Evolutionary conservation across 225 moss, liverwort and hornwort genomes (phyloP).

Genomic region (Pseudisothecium myosuroides): DNA sequence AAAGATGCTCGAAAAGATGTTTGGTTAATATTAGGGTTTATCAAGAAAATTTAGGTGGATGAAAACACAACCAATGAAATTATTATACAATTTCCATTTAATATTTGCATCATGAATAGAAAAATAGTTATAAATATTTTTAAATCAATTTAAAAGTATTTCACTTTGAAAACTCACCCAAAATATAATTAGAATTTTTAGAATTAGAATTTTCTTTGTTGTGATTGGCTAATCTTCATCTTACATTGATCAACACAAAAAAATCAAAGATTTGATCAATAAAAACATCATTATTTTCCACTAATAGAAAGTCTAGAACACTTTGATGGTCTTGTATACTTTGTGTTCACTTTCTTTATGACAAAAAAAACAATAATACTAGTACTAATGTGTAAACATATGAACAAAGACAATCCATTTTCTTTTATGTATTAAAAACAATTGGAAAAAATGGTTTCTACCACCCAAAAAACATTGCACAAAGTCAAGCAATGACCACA

Average conservation of each 20-base stretch:
- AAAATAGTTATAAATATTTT: not conserved
- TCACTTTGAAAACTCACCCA: not conserved
- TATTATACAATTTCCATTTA: not conserved
- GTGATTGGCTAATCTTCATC: not conserved
- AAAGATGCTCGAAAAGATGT: no score
- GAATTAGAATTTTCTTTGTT: not conserved
- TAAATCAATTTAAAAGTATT: not conserved
- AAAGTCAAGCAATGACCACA: not conserved
- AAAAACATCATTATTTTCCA: no score
- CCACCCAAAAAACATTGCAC: accelerated
- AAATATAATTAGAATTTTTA: accelerated
- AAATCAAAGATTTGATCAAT: not conserved
- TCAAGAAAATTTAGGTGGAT: not conserved
- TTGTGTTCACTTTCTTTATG: not conserved
- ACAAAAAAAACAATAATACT: not conserved
- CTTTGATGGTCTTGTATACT: not conserved
- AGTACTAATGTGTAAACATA: not conserved
- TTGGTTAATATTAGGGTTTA: not conserved
- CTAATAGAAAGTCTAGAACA: not conserved
- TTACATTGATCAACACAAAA: not conserved
- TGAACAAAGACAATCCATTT: not conserved
- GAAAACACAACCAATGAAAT: accelerated
- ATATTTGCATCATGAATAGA: not conserved
- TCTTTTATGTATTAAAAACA: accelerated
- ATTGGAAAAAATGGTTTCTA: accelerated